Evolutionary conservation across 164 flowering plant species (phyloP).

Genomic region (Stephania cephalantha): DNA sequence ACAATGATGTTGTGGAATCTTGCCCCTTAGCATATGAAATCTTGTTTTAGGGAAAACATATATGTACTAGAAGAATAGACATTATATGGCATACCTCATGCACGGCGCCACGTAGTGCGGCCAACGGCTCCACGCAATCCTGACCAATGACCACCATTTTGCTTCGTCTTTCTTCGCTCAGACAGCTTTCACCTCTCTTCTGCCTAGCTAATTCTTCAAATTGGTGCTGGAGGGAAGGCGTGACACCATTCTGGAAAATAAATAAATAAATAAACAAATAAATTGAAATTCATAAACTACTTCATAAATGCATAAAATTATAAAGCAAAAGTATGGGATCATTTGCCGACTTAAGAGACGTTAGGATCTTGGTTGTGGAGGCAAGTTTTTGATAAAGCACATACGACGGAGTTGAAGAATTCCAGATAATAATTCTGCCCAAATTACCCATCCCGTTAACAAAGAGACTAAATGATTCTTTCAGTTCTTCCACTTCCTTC

Average conservation of each 20-base stretch:
- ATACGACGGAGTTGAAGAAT: no score
- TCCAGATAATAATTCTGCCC: no score
- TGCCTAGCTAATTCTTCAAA: constrained; percentile 59
- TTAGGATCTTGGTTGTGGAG: no score
- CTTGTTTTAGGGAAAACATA: neutral
- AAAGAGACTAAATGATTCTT: no score
- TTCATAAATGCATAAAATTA: neutral
- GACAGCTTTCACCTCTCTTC: constrained; percentile 22
- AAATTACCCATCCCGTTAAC: no score
- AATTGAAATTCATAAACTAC: constrained; percentile 12
- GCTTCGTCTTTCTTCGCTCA: constrained; percentile 30
- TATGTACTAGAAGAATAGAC: neutral
- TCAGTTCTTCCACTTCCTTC: no score
- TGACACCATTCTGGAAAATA: constrained; percentile 61
- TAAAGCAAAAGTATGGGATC: neutral
- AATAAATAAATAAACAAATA: neutral
- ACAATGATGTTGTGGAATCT: neutral
- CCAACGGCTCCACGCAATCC: constrained; percentile 78
- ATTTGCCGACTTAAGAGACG: neutral
- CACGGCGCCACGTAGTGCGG: constrained; percentile 70
- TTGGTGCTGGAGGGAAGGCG: constrained; percentile 76
- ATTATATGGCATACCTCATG: constrained; percentile 52
- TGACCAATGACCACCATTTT: constrained; percentile 81
- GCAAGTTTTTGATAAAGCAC: no score
- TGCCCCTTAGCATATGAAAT: neutral